Conservation (phyloP, 2,329 filamentous ascomycete genomes). For the Samsoniella hepiali region DNA sequence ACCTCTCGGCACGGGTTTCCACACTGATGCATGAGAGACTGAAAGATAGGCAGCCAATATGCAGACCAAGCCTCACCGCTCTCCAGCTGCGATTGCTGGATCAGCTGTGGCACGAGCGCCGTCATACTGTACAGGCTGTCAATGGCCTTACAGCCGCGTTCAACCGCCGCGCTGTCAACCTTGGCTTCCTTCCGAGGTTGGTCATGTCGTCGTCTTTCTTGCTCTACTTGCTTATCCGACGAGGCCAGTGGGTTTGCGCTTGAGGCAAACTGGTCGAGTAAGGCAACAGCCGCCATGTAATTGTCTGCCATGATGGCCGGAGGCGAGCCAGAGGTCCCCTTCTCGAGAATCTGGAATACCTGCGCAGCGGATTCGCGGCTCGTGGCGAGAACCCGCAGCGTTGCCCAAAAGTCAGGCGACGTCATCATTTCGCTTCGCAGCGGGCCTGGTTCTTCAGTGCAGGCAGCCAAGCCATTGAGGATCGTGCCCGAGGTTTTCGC, state of each 20-base stretch:
- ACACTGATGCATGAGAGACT: conserved; percentile 83
- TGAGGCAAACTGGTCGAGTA: conserved; percentile 87
- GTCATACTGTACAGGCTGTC: conserved; percentile 80
- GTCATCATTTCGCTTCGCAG: conserved; percentile 91
- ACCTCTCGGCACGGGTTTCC: conserved; percentile 93
- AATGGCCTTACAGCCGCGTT: conserved; percentile 76
- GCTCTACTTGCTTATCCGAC: conserved; percentile 66
- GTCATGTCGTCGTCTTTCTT: conserved; percentile 35
- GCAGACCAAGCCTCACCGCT: conserved; percentile 89
- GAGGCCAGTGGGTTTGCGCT: conserved; percentile 70
- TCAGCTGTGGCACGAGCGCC: conserved; percentile 75
- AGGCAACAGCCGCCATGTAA: conserved; percentile 79
- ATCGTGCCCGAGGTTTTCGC: conserved; percentile 73
- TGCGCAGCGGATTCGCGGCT: conserved; percentile 67
- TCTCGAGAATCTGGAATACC: conserved; percentile 85
- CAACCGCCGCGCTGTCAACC: conserved; percentile 54
- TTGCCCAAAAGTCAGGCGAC: conserved; percentile 95
- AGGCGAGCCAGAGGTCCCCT: conserved; percentile 68
- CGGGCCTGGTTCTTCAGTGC: conserved; percentile 72
- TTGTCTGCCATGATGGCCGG: conserved; percentile 91
- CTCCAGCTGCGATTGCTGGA: conserved; percentile 90
- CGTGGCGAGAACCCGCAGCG: conserved; percentile 71
- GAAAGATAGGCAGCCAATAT: conserved; percentile 95
- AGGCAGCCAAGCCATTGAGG: conserved; percentile 73
- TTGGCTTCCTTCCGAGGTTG: conserved; percentile 27